Evolutionary conservation across 1,139 yeast genomes (phyloP), one percentile per base, ranked within the genome.

Genomic region (Protomyces pachydermus): DNA sequence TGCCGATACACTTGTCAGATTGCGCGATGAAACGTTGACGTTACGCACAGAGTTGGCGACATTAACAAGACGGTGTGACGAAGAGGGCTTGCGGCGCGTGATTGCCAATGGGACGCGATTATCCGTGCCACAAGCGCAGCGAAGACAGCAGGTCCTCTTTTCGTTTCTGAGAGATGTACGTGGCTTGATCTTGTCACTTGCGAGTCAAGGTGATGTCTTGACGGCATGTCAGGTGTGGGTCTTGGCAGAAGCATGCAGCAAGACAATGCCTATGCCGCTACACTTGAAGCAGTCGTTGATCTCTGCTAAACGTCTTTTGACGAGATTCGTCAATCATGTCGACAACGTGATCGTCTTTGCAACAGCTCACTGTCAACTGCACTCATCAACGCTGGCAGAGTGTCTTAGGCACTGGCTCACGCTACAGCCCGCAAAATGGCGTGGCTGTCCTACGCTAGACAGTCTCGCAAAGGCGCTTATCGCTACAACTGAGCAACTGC

Each of bases 1-100:
- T 8, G 62, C 62, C n/a, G 62, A 58, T 20, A 58, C 62, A n/a
- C 42, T 58, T 6, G 52, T 58, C 12, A 18, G 45, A 12, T 52
- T 58, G 62, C 62, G 62, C 16, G 56, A 58, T 12, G 48, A 18
- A 42, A 58, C 56, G 3, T 20, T 42, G 35, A 45, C 12, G 12
- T 23, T 58, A 28, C 51, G 62, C 9, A 48, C 42, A 25, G 56
- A 39, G 28, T n/a, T 58, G 35, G 38, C 32, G 16, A 32, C 18
- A 3, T 16, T 51, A 9, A 39, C 34, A n/a, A 12, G n/a, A 3
- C 32, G 18, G 51, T 58, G 62, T 20, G 62, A 58, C 42, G 46
- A 55, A 39, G 45, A 52, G 20, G 35, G 12, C 10, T 50, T 52
- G 51, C 8, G 18, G 8, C 23, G 52, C 4, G 18, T 25, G 28